Evolutionary conservation across 148 eudicot genomes (phyloP).

Genomic region (Vaccinium vitisidaea): DNA sequence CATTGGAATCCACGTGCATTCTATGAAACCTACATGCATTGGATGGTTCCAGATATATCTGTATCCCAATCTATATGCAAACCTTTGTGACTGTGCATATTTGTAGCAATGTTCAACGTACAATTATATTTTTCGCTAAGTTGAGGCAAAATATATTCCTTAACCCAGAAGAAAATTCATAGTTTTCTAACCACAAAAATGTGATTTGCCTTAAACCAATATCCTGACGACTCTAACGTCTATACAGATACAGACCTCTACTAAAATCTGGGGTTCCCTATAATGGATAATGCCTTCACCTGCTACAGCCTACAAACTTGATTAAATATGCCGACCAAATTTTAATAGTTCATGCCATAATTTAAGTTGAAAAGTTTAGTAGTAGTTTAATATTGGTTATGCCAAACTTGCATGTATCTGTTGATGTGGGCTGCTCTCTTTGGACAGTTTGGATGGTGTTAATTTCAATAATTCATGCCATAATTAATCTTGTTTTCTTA

Average conservation of each 20-base stretch:
- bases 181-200: neutral
- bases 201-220: neutral
- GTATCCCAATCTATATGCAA: neutral
- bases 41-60: neutral
- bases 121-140: neutral
- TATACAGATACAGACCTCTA: neutral
- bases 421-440: neutral
- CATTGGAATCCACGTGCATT: too few relatives aligned
- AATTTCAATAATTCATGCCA: too few relatives aligned
- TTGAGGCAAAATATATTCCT: neutral
- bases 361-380: neutral
- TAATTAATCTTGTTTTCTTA: neutral
- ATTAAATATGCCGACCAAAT: neutral
- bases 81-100: neutral
- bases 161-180: neutral
- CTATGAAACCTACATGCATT: neutral
- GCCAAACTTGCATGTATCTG: neutral
- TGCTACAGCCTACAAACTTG: constrained; percentile 4
- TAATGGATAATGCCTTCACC: constrained; percentile 5
- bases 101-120: neutral
- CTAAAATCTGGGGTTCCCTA: neutral
- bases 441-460: neutral
- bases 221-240: neutral
- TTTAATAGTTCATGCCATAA: neutral
- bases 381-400: neutral